phyloP scores from a whole-genome alignment of 2,329 filamentous ascomycete species.

The Ophiostoma piceae region DNA sequence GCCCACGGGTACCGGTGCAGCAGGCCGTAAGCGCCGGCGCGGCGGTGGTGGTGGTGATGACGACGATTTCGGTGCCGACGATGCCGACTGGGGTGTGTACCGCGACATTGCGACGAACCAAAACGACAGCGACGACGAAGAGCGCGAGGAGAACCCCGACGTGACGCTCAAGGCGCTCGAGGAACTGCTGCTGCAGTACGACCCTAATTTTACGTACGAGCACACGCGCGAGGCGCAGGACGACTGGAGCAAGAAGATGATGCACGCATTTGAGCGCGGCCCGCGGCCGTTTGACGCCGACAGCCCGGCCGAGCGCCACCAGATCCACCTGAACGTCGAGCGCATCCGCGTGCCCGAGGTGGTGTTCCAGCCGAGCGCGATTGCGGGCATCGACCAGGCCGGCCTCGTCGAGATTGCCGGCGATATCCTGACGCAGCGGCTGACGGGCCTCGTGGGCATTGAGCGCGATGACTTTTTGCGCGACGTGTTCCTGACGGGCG shows the following conservation, averaged over 20 bases:
- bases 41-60: conserved; percentile 81
- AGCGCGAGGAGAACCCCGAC: conserved; percentile 83
- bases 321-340: conserved; percentile 94
- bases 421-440: conserved; percentile 80
- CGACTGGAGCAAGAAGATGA: conserved; percentile 87
- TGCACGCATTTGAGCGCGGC: conserved; percentile 86
- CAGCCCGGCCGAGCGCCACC: conserved; percentile 72
- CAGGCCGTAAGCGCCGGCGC: conserved; percentile 41
- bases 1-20: conserved; percentile 43
- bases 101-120: conserved; percentile 71
- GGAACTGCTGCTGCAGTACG: conserved; percentile 76
- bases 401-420: conserved; percentile 88
- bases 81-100: conserved; percentile 97
- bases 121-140: conserved; percentile 75
- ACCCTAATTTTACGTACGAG: conserved; percentile 84
- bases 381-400: conserved; percentile 88
- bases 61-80: conserved; percentile 93
- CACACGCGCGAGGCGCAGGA: conserved; percentile 86
- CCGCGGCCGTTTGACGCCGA: conserved; percentile 79
- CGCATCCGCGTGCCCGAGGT: conserved; percentile 91
- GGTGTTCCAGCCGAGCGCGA: conserved; percentile 76
- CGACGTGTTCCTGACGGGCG: conserved; percentile 93
- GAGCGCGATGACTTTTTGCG: conserved; percentile 65
- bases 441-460: conserved; percentile 47
- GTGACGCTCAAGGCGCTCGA: conserved; percentile 71